Conservation (phyloP, 768 basidiomycete species). For the Chalciporus pseudorubinellus region DNA sequence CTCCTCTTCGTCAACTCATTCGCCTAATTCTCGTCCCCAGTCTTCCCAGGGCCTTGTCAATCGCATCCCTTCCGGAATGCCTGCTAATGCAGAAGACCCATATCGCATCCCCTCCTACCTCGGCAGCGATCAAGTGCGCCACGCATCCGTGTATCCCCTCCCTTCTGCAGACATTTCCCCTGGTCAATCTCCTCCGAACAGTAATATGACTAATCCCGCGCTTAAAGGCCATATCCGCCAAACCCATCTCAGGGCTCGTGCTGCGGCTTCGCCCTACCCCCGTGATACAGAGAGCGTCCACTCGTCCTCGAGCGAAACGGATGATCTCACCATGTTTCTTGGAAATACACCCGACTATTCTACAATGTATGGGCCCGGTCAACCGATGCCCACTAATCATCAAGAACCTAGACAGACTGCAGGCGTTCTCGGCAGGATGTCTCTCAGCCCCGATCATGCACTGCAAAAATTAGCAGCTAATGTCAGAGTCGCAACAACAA, state of each 20-base stretch:
- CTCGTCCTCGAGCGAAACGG: constrained; percentile 86
- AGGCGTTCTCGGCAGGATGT: constrained; percentile 77
- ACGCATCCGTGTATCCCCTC: constrained; percentile 44
- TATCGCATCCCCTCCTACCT: constrained; percentile 66
- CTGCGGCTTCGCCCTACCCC: constrained; percentile 80
- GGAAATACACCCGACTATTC: constrained; percentile 60
- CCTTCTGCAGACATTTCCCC: constrained; percentile 42
- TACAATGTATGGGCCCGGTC: constrained; percentile 54
- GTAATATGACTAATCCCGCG: constrained; percentile 70
- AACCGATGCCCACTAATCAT: constrained; percentile 38
- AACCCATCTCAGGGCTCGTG: constrained; percentile 75
- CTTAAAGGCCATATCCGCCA: constrained; percentile 76
- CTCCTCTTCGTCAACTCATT: constrained; percentile 72
- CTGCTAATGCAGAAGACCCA: constrained; percentile 61
- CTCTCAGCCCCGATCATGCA: constrained; percentile 70
- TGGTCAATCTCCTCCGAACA: constrained; percentile 70
- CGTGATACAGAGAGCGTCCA: constrained; percentile 84
- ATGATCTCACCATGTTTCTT: constrained; percentile 80
- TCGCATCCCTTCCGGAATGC: constrained; percentile 50
- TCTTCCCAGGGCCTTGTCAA: constrained; percentile 67
- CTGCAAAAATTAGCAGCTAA: constrained; percentile 86
- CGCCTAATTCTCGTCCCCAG: constrained; percentile 71
- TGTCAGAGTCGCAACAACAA: constrained; percentile 85
- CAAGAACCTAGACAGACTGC: constrained; percentile 57
- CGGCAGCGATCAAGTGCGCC: constrained; percentile 43